phyloP scores from a whole-genome alignment of 441 rosid genomes.

The Breynia disticha region DNA sequence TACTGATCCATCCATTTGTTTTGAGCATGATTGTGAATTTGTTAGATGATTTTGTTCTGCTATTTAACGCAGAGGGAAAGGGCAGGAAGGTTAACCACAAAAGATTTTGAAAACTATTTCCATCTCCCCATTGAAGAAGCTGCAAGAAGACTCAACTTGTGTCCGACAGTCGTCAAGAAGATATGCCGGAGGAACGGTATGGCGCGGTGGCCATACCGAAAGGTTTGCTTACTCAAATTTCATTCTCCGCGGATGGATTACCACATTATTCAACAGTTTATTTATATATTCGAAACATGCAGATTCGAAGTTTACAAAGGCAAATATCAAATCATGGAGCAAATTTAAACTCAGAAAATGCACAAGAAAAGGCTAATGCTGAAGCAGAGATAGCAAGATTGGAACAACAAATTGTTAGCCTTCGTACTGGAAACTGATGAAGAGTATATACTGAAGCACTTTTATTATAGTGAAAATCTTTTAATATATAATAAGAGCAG shows the following conservation, averaged over 20 bases:
- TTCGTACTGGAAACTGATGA: conserved; percentile 18
- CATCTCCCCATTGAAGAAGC: conserved; percentile 55
- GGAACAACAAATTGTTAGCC: conserved; percentile 13
- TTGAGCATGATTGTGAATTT: neutral
- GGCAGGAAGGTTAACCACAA: conserved; percentile 32
- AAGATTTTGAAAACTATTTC: conserved; percentile 30
- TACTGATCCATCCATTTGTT: conserved; percentile 3
- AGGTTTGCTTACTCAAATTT: conserved; percentile 33
- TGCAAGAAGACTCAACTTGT: conserved; percentile 32
- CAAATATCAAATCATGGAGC: conserved; percentile 12
- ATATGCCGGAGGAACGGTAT: conserved; percentile 45
- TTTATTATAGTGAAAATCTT: neutral
- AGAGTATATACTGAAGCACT: neutral
- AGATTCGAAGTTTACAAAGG: conserved; percentile 39
- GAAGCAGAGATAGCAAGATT: conserved; percentile 23
- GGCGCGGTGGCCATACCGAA: conserved; percentile 57
- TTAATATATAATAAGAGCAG: too few relatives aligned
- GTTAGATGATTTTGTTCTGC: conserved; percentile 15
- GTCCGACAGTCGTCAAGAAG: conserved; percentile 60
- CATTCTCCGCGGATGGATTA: too few relatives aligned
- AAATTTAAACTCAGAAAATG: conserved; percentile 8
- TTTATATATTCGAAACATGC: neutral
- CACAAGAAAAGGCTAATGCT: conserved; percentile 17
- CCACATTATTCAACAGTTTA: neutral
- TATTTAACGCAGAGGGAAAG: conserved; percentile 53